These are phyloP conservation scores for Taphrina communis DNA, from an alignment of 1,139 yeast genomes.

Conservation along the genomic window DNA sequence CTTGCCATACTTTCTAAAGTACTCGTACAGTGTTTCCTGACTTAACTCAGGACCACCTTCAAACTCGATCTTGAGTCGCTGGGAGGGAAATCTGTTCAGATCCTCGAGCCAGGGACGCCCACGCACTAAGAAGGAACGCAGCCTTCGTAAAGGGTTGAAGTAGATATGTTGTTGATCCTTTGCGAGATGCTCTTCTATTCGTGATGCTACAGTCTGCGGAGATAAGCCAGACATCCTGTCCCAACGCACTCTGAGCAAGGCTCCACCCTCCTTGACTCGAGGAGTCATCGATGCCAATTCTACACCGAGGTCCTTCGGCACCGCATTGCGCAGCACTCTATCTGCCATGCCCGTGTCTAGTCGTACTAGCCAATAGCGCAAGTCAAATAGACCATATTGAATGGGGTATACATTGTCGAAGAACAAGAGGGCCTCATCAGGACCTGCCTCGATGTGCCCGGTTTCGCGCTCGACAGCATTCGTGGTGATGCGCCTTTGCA, in stretches of 20 bases:
- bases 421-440: conserved; percentile 48
- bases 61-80: conserved; percentile 66
- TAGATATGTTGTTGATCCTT: conserved; percentile 47
- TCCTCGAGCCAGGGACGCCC: conserved; percentile 98
- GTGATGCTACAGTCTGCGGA: conserved; percentile 22
- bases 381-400: conserved; percentile 43
- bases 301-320: conserved; percentile 56
- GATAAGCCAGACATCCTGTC: conserved; percentile 46
- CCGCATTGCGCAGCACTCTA: conserved; percentile 50
- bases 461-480: conserved; percentile 36
- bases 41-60: conserved; percentile 71
- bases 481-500: conserved; percentile 22
- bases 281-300: conserved; percentile 61
- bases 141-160: conserved; percentile 53
- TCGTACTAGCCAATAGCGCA: conserved; percentile 52
- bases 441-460: conserved; percentile 37
- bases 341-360: conserved; percentile 52
- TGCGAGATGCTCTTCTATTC: conserved; percentile 46
- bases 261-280: conserved; percentile 90
- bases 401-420: conserved; percentile 52
- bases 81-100: conserved; percentile 69
- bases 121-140: conserved; percentile 72
- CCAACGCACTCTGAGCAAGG: conserved; percentile 71
- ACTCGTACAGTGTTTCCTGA: conserved; percentile 75
- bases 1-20: conserved; percentile 85